Evolutionary conservation across 176 grass and related monocot species (phyloP).

Genomic region (Puya raimondii): DNA sequence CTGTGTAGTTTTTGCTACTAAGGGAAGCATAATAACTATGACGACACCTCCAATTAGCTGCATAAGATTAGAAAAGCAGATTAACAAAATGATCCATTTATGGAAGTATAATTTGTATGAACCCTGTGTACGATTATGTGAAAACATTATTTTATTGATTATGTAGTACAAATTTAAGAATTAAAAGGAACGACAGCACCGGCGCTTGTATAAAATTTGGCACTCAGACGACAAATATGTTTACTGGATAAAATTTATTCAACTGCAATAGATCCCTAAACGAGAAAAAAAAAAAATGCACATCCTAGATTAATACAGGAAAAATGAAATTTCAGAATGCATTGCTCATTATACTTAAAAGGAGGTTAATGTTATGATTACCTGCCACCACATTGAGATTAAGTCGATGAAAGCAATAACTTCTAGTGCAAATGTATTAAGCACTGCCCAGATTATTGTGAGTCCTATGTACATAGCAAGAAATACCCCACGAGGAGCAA

Average conservation of each 20-base stretch:
- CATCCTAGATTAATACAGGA: background rate
- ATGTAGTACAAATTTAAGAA: background rate
- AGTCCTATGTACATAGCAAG: conserved; percentile 74
- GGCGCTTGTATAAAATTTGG: no score
- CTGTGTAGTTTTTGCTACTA: conserved; percentile 64
- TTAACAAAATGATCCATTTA: background rate
- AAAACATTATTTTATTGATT: background rate
- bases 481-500: conserved; percentile 68
- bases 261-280: no score
- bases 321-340: background rate
- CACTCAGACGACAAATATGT: no score
- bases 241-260: no score
- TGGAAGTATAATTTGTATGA: background rate
- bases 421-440: conserved; percentile 94
- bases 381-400: conserved; percentile 99
- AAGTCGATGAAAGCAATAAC: conserved; percentile 87
- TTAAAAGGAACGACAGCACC: background rate
- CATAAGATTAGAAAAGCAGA: background rate
- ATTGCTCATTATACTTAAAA: background rate
- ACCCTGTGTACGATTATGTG: background rate
- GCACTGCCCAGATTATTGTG: conserved; percentile 85
- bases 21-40: conserved; percentile 76
- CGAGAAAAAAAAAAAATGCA: background rate
- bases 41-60: conserved; percentile 71
- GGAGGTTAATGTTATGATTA: conserved; percentile 3